Conservation (phyloP, 768 basidiomycete species). For the Trametes cingulata region DNA sequence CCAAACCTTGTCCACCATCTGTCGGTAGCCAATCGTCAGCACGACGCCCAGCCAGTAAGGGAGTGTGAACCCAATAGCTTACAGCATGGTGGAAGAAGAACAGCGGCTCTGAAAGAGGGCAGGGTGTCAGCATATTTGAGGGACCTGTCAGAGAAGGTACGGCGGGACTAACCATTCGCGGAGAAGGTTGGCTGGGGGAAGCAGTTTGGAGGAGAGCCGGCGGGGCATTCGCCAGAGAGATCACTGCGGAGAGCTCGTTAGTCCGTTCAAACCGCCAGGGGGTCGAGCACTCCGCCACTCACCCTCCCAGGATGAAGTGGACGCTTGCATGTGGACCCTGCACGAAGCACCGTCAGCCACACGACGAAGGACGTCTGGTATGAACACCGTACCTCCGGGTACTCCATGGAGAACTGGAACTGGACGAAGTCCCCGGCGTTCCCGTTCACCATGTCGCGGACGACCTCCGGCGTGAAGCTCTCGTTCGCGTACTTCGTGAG, state of each 20-base stretch:
- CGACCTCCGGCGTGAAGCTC: constrained; percentile 28
- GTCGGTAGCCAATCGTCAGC: background rate
- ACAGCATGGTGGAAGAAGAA: constrained; percentile 41
- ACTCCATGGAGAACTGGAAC: constrained; percentile 35
- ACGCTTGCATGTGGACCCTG: constrained; percentile 37
- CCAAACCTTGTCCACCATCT: constrained; percentile 43
- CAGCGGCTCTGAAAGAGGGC: constrained; percentile 31
- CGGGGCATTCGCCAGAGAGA: constrained; percentile 32
- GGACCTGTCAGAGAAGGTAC: background rate
- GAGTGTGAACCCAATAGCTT: background rate
- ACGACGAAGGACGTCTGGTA: background rate
- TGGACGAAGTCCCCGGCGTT: constrained; percentile 34
- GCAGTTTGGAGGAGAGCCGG: constrained; percentile 29
- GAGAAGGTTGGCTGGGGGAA: constrained; percentile 32
- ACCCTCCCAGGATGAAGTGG: constrained; percentile 37
- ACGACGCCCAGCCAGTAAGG: background rate
- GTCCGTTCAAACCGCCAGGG: background rate
- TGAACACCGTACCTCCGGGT: constrained; percentile 25
- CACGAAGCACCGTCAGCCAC: background rate
- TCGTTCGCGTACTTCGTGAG: constrained; percentile 28
- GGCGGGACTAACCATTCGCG: constrained; percentile 31
- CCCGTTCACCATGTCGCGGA: constrained; percentile 30
- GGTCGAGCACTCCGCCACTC: background rate
- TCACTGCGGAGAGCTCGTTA: constrained; percentile 26
- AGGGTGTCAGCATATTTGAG: background rate